phyloP scores from a whole-genome alignment of 371 early-diverging fungal species.

The Mortierella sp. region DNA sequence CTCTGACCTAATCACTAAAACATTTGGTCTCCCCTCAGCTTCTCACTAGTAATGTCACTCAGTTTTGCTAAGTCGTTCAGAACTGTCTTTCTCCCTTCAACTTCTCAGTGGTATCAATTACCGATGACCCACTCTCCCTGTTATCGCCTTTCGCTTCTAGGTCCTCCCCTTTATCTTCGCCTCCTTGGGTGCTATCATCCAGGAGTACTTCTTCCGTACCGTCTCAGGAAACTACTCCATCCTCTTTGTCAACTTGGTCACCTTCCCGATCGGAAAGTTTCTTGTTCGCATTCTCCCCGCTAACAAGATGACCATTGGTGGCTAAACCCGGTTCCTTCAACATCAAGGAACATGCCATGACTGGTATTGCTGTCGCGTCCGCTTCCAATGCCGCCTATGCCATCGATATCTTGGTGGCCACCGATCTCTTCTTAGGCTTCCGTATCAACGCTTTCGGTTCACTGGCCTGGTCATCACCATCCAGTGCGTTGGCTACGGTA shows the following conservation, averaged over 20 bases:
- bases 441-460: constrained; percentile 62
- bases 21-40: not conserved
- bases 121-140: constrained; percentile 70
- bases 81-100: not conserved
- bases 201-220: constrained; percentile 60
- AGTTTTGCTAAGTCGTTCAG: not conserved
- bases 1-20: not conserved
- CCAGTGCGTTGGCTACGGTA: constrained; percentile 59
- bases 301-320: constrained; percentile 28
- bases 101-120: constrained; percentile 61
- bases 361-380: constrained; percentile 57
- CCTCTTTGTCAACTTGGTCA: constrained; percentile 57
- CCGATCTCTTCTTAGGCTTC: constrained; percentile 64
- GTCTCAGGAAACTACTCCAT: constrained; percentile 52
- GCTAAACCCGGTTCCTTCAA: constrained; percentile 67
- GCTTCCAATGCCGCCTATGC: constrained; percentile 55
- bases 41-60: not conserved
- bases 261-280: constrained; percentile 52
- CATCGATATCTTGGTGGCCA: constrained; percentile 67
- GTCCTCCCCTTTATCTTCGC: constrained; percentile 76
- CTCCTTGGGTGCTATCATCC: constrained; percentile 71
- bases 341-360: constrained; percentile 67
- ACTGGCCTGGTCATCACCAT: constrained; percentile 66
- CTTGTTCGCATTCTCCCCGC: constrained; percentile 49
- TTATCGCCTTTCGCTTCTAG: constrained; percentile 79